These are phyloP conservation scores for Paradendryphiella salina DNA, from an alignment of 2,329 filamentous ascomycete genomes.

Conservation along the genomic window DNA sequence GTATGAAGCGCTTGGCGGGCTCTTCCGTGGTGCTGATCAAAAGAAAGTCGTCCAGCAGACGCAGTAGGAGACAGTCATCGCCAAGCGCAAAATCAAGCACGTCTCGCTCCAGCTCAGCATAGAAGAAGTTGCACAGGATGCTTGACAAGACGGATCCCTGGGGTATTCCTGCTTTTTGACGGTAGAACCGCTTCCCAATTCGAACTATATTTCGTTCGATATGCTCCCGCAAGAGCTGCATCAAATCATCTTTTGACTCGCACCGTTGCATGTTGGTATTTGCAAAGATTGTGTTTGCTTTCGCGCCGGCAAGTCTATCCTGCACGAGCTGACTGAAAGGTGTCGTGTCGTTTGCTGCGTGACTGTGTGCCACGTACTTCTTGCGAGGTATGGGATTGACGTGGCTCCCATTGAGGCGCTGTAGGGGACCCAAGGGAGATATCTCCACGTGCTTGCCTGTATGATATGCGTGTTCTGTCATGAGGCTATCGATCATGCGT, in stretches of 20 bases:
- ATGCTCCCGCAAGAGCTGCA: slow-evolving; percentile 75
- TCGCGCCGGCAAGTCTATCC: slow-evolving; percentile 34
- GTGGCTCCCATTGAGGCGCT: slow-evolving; percentile 37
- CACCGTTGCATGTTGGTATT: slow-evolving; percentile 65
- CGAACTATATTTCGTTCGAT: slow-evolving; percentile 84
- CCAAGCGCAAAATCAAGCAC: slow-evolving; percentile 67
- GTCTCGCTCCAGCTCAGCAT: slow-evolving; percentile 78
- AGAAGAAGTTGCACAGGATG: slow-evolving; percentile 92
- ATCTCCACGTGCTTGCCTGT: slow-evolving; percentile 77
- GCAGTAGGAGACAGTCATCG: slow-evolving; percentile 68
- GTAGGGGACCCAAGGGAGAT: slow-evolving; percentile 51
- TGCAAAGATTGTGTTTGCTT: slow-evolving; percentile 73
- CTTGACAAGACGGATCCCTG: slow-evolving; percentile 90
- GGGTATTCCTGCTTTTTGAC: slow-evolving; percentile 86
- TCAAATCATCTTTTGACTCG: slow-evolving; percentile 62
- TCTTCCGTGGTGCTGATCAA: slow-evolving; percentile 72
- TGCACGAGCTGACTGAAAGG: slow-evolving; percentile 42
- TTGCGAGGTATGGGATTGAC: slow-evolving; percentile 40
- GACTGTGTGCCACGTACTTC: slow-evolving; percentile 49
- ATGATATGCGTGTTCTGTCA: slow-evolving; percentile 66
- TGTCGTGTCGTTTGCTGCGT: slow-evolving; percentile 33
- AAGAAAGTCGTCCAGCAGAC: slow-evolving; percentile 91
- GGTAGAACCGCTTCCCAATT: slow-evolving; percentile 84
- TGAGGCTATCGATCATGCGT: slow-evolving; percentile 61
- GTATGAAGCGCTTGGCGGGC: slow-evolving; percentile 73